Evolutionary conservation across 805 yeast genomes (phyloP), one percentile per base, ranked within the genome.

Genomic region (Saturnispora zaruensis): DNA sequence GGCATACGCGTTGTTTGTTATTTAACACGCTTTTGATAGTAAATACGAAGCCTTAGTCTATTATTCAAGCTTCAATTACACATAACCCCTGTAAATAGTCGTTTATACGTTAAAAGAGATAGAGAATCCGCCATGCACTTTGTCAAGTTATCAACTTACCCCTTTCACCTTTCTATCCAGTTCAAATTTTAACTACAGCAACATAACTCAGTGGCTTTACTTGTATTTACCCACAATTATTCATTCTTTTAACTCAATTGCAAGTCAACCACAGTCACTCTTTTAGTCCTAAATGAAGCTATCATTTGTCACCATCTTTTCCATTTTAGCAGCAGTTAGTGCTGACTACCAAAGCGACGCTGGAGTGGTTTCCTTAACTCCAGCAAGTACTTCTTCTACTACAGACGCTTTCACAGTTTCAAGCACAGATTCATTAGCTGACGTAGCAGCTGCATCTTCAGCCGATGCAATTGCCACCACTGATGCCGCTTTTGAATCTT

Each of bases 211-310:
- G 40, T 36, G 40, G 40, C 24, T 13, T 18, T 6, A 18, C 40
- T 36, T 38, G 42, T 21, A 21, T 6, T 11, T 6, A 38, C 42
- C 28, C 5, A 38, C 25, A 23, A 14, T n/a, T 23, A 38, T 38
- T 38, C 42, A 38, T 23, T 38, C 42, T 8, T 38, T 38, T 21
- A 11, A 23, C 28, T 36, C 21, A 36, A 36, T 18, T 36, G 21
- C 40, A 36, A 36, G 40, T 13, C 14, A 21, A 23, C 42, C 42
- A 38, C 42, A 38, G 42, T 38, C 42, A 38, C 23, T 38, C 42
- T 5, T 38, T 38, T 14, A 11, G 23, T 6, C 20, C 13, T 6
- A 16, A 36, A 38, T 38, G 42, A 38, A 38, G 28, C 14, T 38
- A 38, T 13, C 42, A 21, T 5, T 38, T 38, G 13, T 38, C 24